A percentile compares a stretch with the other conserved stretches of the same genome.
Conservation (phyloP, 768 basidiomycete species). For the Candolleomyces efflorescens region DNA sequence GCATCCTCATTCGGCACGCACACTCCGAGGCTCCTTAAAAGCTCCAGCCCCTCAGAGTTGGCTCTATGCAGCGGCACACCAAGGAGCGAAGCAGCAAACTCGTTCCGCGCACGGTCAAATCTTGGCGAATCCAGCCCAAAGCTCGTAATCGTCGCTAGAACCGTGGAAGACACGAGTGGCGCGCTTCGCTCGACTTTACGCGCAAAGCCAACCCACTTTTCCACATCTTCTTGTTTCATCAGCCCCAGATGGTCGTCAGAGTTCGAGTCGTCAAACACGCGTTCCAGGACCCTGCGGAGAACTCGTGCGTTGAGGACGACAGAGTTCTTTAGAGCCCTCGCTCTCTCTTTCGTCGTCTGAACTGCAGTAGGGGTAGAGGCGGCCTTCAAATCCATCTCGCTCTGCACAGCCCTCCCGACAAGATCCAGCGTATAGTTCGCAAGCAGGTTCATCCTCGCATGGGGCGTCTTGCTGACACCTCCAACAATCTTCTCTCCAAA, state of each 20-base stretch:
- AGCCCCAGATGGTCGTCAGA: conserved; percentile 10
- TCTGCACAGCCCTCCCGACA: neutral
- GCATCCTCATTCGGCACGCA: neutral
- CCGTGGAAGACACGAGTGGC: conserved; percentile 62
- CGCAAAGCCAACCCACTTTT: conserved; percentile 72
- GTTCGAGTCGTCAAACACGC: conserved; percentile 54
- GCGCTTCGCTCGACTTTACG: conserved; percentile 62
- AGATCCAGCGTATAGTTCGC: neutral
- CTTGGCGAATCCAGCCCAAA: conserved; percentile 65
- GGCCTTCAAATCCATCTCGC: conserved; percentile 6
- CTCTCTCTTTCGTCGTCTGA: conserved; percentile 9
- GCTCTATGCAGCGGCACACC: conserved; percentile 61
- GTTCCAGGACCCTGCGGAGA: conserved; percentile 55
- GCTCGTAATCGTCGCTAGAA: conserved; percentile 57
- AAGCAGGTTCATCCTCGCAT: neutral
- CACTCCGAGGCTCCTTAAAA: neutral
- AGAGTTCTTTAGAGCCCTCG: conserved; percentile 32
- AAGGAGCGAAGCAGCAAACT: conserved; percentile 77
- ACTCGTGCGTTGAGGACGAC: conserved; percentile 53
- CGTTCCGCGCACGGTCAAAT: conserved; percentile 82
- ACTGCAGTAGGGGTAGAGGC: neutral
- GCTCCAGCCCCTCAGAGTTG: conserved; percentile 61
- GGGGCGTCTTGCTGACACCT: neutral
- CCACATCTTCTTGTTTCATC: conserved; percentile 54
- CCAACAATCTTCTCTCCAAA: neutral